A percentile compares a stretch with the other conserved stretches of the same genome.
Evolutionary conservation across 2,329 filamentous ascomycete genomes (phyloP).

Genomic region (Venturia nashicola): DNA sequence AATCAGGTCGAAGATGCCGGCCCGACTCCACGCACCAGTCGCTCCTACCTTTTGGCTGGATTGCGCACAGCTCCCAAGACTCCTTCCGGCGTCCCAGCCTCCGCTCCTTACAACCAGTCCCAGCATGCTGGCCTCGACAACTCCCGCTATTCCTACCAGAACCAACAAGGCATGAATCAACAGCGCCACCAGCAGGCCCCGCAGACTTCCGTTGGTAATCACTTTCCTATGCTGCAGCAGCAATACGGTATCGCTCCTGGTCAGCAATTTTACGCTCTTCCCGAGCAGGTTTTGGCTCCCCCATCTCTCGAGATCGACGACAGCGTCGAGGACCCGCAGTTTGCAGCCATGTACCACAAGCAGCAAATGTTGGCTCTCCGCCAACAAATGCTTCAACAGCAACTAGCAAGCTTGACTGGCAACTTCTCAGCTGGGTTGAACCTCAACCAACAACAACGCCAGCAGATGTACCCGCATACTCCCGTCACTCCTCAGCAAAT

Average conservation of each 20-base stretch:
- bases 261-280: conserved; percentile 51
- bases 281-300: conserved; percentile 82
- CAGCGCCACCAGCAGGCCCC: conserved; percentile 34
- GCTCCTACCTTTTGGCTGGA: conserved; percentile 86
- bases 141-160: conserved; percentile 33
- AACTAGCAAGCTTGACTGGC: conserved; percentile 66
- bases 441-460: conserved; percentile 31
- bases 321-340: conserved; percentile 63
- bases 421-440: conserved; percentile 71
- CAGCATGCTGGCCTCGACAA: conserved; percentile 35
- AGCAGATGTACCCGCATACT: conserved; percentile 39
- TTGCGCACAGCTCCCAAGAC: conserved; percentile 90
- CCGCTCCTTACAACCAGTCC: conserved; percentile 47
- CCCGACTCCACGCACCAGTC: conserved; percentile 75
- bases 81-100: conserved; percentile 49
- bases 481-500: conserved; percentile 33
- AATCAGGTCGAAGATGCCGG: conserved; percentile 56
- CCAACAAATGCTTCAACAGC: conserved; percentile 80
- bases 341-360: conserved; percentile 80
- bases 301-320: conserved; percentile 64
- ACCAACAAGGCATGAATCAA: conserved; percentile 20
- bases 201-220: conserved; percentile 46
- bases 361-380: conserved; percentile 89
- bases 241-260: conserved; percentile 34
- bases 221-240: conserved; percentile 27